Evolutionary conservation across 2,329 filamentous ascomycete species (phyloP).

Genomic region (Fusarium chaquense): DNA sequence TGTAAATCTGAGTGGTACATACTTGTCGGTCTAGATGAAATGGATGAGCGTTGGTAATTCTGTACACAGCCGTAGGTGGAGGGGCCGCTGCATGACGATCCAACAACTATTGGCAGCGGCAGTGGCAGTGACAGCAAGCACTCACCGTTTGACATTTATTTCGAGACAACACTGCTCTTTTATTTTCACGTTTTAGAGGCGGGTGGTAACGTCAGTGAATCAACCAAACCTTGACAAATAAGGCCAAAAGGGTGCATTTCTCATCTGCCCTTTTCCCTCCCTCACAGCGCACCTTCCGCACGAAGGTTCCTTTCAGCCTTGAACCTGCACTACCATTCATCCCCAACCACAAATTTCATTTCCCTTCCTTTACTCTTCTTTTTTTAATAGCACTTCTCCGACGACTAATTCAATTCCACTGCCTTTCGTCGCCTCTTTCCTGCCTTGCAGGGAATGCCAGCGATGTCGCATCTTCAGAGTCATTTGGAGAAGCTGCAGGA

Average conservation of each 20-base stretch:
- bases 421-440: neutral
- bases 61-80: slow-evolving; percentile 9
- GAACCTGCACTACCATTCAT: neutral
- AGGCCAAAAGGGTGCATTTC: neutral
- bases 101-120: slow-evolving; percentile 5
- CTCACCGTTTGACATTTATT: slow-evolving; percentile 7
- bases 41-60: neutral
- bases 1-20: neutral
- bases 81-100: neutral
- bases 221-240: slow-evolving; percentile 9
- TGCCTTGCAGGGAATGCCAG: neutral
- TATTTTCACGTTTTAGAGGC: neutral
- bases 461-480: slow-evolving; percentile 37
- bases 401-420: neutral
- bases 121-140: slow-evolving; percentile 5
- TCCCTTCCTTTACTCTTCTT: neutral
- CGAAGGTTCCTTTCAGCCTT: neutral
- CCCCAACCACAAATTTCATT: neutral
- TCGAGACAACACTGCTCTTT: neutral
- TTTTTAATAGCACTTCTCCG: neutral
- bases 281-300: slow-evolving; percentile 2
- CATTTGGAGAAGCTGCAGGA: slow-evolving; percentile 42
- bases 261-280: slow-evolving; percentile 14
- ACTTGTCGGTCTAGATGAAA: neutral
- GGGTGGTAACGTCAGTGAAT: slow-evolving; percentile 13